phyloP scores from a whole-genome alignment of 2,329 filamentous ascomycete genomes.

The Nannizziopsis arthrosporioides region DNA sequence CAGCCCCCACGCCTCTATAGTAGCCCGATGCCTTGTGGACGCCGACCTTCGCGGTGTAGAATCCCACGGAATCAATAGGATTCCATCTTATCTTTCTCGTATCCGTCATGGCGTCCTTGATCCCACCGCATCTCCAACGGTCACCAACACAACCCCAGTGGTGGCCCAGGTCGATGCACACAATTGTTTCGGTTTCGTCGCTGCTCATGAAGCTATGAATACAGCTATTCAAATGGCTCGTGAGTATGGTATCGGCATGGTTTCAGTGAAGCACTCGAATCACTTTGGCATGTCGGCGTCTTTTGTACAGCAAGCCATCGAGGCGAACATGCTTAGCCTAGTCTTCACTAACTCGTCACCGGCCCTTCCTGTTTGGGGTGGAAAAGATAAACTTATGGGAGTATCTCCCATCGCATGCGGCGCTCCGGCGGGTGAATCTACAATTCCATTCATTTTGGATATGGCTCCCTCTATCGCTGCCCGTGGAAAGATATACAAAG shows the following conservation, averaged over 20 bases:
- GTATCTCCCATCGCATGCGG: constrained; percentile 64
- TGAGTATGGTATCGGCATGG: constrained; percentile 60
- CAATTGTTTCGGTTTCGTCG: constrained; percentile 66
- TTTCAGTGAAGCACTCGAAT: constrained; percentile 62
- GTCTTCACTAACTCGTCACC: constrained; percentile 64
- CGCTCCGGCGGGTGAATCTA: constrained; percentile 50
- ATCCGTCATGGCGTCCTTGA: constrained; percentile 59
- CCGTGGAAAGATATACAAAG: constrained; percentile 38
- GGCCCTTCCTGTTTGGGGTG: constrained; percentile 60
- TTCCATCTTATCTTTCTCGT: constrained; percentile 65
- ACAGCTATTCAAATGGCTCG: constrained; percentile 56
- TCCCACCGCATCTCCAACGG: constrained; percentile 45
- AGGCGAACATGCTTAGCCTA: constrained; percentile 57
- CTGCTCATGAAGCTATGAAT: constrained; percentile 54
- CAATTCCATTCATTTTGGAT: constrained; percentile 47
- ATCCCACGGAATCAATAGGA: constrained; percentile 65
- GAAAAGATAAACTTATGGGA: constrained; percentile 56
- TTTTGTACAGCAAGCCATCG: constrained; percentile 65
- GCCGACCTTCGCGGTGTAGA: constrained; percentile 71
- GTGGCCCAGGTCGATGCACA: constrained; percentile 56
- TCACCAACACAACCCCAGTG: constrained; percentile 55
- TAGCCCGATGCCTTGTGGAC: constrained; percentile 58
- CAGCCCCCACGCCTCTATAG: constrained; percentile 45
- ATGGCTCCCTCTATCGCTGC: constrained; percentile 39
- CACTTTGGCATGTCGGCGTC: constrained; percentile 78